Evolutionary conservation across 1,284 basidiomycete genomes (phyloP).

Genomic region (Fomitopsis betulina): DNA sequence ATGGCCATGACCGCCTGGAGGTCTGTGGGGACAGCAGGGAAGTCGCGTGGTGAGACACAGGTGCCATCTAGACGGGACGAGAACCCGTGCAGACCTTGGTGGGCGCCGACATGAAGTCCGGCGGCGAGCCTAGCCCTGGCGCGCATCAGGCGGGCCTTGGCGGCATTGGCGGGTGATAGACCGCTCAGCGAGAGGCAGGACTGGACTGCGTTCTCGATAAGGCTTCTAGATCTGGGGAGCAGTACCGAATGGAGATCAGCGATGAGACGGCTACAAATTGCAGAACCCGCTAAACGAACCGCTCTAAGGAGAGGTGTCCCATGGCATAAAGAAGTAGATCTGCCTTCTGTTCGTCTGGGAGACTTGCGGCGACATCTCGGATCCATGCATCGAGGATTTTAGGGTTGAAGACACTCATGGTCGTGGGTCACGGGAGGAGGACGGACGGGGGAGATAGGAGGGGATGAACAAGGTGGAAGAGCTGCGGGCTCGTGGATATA

Average conservation of each 20-base stretch:
- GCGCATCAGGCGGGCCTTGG: slow-evolving; percentile 58
- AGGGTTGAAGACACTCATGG: slow-evolving; percentile 63
- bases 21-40: slow-evolving; percentile 35
- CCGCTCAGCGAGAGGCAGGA: slow-evolving; percentile 58
- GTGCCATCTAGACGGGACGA: slow-evolving; percentile 19
- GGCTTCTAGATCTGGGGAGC: slow-evolving; percentile 47
- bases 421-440: background rate
- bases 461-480: background rate
- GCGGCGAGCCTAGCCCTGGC: slow-evolving; percentile 57
- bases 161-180: slow-evolving; percentile 46
- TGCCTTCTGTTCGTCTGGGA: slow-evolving; percentile 58
- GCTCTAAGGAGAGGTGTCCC: slow-evolving; percentile 5
- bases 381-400: slow-evolving; percentile 70
- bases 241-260: background rate
- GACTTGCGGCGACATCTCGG: slow-evolving; percentile 52
- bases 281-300: slow-evolving; percentile 3
- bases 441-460: background rate
- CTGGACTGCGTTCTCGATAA: slow-evolving; percentile 71
- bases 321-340: slow-evolving; percentile 11
- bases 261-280: slow-evolving; percentile 2
- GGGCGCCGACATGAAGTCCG: slow-evolving; percentile 55
- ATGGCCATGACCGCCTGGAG: slow-evolving; percentile 57
- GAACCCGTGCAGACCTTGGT: slow-evolving; percentile 47
- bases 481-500: background rate
- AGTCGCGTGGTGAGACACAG: slow-evolving; percentile 9